phyloP scores from a whole-genome alignment of 164 flowering plant species.

The Macadamia integrifolia region DNA sequence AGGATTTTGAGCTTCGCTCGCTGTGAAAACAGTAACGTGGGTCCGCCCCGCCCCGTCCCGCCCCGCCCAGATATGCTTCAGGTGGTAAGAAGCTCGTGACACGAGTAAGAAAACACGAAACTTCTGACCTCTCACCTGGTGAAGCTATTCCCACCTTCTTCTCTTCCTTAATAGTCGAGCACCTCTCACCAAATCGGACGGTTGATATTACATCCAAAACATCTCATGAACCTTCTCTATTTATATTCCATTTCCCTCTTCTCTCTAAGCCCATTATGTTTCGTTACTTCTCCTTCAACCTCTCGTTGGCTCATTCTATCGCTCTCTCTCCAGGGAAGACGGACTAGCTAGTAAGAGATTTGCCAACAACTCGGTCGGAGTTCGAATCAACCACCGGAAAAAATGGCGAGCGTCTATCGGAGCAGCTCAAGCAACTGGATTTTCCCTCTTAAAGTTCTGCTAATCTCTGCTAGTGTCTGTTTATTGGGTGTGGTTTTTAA shows the following conservation, averaged over 20 bases:
- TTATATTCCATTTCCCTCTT: background rate
- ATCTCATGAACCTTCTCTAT: background rate
- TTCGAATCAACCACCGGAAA: background rate
- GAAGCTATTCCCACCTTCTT: background rate
- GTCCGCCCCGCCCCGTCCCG: no score
- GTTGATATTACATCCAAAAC: constrained; percentile 4
- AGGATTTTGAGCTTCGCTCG: no score
- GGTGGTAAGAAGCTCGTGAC: background rate
- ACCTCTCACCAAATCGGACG: constrained; percentile 12
- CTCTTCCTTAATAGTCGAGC: background rate
- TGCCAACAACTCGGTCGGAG: background rate
- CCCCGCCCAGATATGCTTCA: background rate
- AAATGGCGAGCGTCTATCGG: constrained; percentile 14
- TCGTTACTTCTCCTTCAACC: no score
- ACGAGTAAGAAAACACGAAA: background rate
- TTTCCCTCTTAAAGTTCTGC: constrained; percentile 28
- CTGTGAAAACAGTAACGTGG: no score
- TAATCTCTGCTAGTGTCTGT: constrained; percentile 37
- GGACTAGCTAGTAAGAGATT: background rate
- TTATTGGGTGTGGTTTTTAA: constrained; percentile 40
- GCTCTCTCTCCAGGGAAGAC: background rate
- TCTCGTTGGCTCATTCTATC: background rate
- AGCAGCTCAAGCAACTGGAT: constrained; percentile 12
- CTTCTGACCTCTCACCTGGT: background rate
- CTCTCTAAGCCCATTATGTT: background rate